phyloP scores from a whole-genome alignment of 805 yeast genomes.

The Sugiyamaella smithiae region DNA sequence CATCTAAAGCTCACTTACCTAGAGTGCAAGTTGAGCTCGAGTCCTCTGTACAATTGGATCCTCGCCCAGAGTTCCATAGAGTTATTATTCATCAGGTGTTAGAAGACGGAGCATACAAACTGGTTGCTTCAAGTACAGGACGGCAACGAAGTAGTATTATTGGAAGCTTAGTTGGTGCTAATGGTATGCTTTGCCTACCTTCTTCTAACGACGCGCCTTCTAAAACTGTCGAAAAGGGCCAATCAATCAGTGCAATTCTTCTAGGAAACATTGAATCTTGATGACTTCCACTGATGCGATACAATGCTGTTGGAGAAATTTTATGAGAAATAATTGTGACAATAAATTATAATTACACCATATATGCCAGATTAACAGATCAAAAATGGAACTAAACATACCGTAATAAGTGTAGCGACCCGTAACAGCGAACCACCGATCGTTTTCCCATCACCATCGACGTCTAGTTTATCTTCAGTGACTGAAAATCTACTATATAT shows the following conservation, averaged over 20 bases:
- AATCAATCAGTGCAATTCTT: conserved; percentile 25
- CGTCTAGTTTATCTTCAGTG: too few species aligned
- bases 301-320: too few species aligned
- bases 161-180: conserved; percentile 47
- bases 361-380: too few species aligned
- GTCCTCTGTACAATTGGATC: conserved; percentile 40
- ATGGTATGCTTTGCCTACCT: conserved; percentile 46
- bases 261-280: conserved; percentile 6
- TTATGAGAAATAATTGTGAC: too few species aligned
- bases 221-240: conserved; percentile 17
- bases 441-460: too few species aligned
- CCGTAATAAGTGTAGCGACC: too few species aligned
- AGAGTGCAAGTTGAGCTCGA: conserved; percentile 37
- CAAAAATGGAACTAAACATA: too few species aligned
- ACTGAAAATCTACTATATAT: too few species aligned
- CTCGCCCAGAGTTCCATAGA: conserved; percentile 53
- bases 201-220: conserved; percentile 21
- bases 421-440: too few species aligned
- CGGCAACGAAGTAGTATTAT: conserved; percentile 51
- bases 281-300: too few species aligned
- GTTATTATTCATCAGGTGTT: conserved; percentile 35
- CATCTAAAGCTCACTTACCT: conserved; percentile 26
- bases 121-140: conserved; percentile 46
- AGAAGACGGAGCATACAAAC: conserved; percentile 20
- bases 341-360: too few species aligned